Evolutionary conservation across 306 rosid species (phyloP), one percentile per base, ranked within the genome.

Genomic region (Luffa aegyptiaca): DNA sequence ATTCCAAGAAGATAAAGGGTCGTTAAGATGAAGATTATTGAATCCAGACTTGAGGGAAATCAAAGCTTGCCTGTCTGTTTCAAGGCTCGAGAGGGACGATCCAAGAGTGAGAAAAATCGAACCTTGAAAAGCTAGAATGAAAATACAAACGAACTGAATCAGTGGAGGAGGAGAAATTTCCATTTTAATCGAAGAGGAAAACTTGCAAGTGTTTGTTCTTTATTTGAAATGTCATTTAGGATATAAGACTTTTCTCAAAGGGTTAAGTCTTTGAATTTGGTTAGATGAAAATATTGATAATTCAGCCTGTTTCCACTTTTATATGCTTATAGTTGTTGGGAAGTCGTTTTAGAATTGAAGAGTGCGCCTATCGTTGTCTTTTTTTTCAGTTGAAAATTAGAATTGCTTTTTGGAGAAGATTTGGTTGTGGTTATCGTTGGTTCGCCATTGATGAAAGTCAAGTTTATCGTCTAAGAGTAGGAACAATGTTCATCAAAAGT

Each of bases 11-110:
- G 86, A 83, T 20, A 73, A 49, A 48, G 59, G 78, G 61, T 73
- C 61, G 21, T 73, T 10, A 31, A 73, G 61, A 17, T 86, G 74
- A 42, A 79, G 79, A 57, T 57, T 16, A 7, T 18, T 85, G 5
- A 89, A 57, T 36, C 79, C 80, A 35, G 93, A 90, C 75, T 86
- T 86, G 49, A 91, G 62, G 52, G 89, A 85, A 80, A 91, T 73
- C 58, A 93, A 85, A 46, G 97, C 91, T 75, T 91, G 86, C 66
- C 4, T 88, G 84, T 93, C 96, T 33, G 88, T 84, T 75, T 58
- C 52, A 4, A 88, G 75, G 86, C 81, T 82, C 55, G 55, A 55
- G 70, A 48, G 18, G 83, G 72, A 51, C 71, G 66, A 80, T 9
- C 44, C 26, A 49, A 42, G 18, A 31, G 33, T 1, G 7, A 6